Evolutionary conservation across 257 asterid genomes (phyloP).

Genomic region (Jasminum sambac): DNA sequence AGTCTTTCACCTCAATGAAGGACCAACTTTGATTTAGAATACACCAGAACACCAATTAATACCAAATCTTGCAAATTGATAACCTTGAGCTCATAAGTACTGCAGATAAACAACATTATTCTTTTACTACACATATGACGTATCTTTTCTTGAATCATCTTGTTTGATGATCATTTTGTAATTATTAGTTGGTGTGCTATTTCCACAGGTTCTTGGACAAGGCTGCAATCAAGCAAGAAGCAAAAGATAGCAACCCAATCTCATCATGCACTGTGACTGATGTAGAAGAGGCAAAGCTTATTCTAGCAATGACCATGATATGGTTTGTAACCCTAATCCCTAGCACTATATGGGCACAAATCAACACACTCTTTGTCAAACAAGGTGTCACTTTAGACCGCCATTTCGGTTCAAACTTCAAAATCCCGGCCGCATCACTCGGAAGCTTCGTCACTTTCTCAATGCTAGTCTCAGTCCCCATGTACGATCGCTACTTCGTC

Average conservation of each 20-base stretch:
- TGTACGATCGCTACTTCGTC: conserved; percentile 74
- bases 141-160: background rate
- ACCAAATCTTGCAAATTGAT: too few species aligned
- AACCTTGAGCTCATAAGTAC: too few species aligned
- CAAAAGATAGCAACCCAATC: conserved; percentile 17
- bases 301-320: conserved; percentile 74
- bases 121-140: too few species aligned
- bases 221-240: conserved; percentile 64
- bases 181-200: background rate
- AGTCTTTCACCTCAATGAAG: too few species aligned
- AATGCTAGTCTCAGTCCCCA: conserved; percentile 62
- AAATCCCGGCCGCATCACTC: conserved; percentile 80
- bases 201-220: conserved; percentile 72
- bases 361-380: conserved; percentile 82
- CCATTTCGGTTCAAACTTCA: conserved; percentile 48
- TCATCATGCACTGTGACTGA: conserved; percentile 70
- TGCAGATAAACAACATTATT: too few species aligned
- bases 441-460: conserved; percentile 81
- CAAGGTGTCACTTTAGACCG: conserved; percentile 84
- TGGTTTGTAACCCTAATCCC: conserved; percentile 78
- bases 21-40: too few species aligned
- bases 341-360: conserved; percentile 86
- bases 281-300: conserved; percentile 72
- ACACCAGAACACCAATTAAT: too few species aligned
- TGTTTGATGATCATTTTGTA: too few species aligned